Conservation (phyloP, 768 basidiomycete species). For the Trametopsis cervina region DNA sequence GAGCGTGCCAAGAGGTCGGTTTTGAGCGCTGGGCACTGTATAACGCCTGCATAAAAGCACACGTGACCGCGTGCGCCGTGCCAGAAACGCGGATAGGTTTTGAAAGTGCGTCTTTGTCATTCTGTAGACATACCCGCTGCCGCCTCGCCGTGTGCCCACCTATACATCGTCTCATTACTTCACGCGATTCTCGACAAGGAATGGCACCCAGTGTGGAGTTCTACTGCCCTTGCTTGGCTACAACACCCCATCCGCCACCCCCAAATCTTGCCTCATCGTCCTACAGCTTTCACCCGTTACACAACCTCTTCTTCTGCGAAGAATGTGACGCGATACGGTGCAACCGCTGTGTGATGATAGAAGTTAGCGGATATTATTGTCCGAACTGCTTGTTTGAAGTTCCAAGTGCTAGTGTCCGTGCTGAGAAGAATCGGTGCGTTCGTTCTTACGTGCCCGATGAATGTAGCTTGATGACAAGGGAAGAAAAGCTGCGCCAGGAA, state of each 20-base stretch:
- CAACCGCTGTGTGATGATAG: constrained; percentile 84
- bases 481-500: constrained; percentile 85
- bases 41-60: too few relatives aligned
- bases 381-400: constrained; percentile 99
- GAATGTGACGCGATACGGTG: constrained; percentile 96
- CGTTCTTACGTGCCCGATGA: neutral
- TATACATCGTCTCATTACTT: too few relatives aligned
- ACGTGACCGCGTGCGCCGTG: too few relatives aligned
- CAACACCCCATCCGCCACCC: constrained; percentile 55
- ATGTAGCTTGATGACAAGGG: constrained; percentile 3
- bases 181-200: too few relatives aligned
- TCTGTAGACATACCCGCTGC: too few relatives aligned
- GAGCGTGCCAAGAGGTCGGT: too few relatives aligned
- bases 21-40: too few relatives aligned
- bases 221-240: constrained; percentile 70
- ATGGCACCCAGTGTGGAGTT: constrained; percentile 49
- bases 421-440: constrained; percentile 88
- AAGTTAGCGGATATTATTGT: constrained; percentile 97
- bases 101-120: too few relatives aligned
- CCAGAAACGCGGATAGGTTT: too few relatives aligned
- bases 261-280: constrained; percentile 74
- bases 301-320: constrained; percentile 92
- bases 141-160: too few relatives aligned
- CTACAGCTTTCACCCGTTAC: constrained; percentile 75
- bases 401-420: constrained; percentile 95